A percentile compares a stretch with the other conserved stretches of the same genome.
Conservation (phyloP, 1,284 basidiomycete species). For the Mixia osmundae region DNA sequence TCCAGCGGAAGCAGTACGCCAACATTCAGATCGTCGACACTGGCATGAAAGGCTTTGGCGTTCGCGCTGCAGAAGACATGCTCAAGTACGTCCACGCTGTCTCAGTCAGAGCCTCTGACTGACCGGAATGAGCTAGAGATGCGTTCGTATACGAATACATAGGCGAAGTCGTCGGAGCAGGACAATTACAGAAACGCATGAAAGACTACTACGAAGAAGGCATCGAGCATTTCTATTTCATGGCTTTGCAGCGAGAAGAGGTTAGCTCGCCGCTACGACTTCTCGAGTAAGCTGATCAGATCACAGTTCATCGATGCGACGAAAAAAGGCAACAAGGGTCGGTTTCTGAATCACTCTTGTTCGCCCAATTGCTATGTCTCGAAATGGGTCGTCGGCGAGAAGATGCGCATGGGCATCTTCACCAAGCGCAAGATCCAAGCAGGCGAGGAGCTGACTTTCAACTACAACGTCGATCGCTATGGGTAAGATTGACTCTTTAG, state of each 20-base stretch:
- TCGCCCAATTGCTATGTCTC: constrained; percentile 97
- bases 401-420: constrained; percentile 96
- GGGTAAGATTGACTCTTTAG: constrained; percentile 34
- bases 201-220: constrained; percentile 77
- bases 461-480: constrained; percentile 98
- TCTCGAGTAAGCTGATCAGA: no score
- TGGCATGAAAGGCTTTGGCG: constrained; percentile 83
- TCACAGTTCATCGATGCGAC: constrained; percentile 88
- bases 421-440: constrained; percentile 56
- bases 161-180: constrained; percentile 78
- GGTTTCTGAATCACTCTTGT: constrained; percentile 96
- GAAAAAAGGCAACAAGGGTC: constrained; percentile 81
- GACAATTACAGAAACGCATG: constrained; percentile 80
- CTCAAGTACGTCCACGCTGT: constrained; percentile 35
- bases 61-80: constrained; percentile 50
- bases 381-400: constrained; percentile 83
- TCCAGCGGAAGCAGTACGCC: constrained; percentile 65
- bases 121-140: constrained; percentile 33
- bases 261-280: constrained; percentile 35
- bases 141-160: constrained; percentile 93
- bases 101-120: neutral
- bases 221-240: constrained; percentile 95
- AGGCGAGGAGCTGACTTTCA: constrained; percentile 91
- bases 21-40: constrained; percentile 75
- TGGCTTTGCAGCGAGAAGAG: constrained; percentile 98